Percentiles rank a stretch among this genome's conserved stretches.
phyloP scores from a whole-genome alignment of 345 rosid genomes.

The Corymbia maculata region DNA sequence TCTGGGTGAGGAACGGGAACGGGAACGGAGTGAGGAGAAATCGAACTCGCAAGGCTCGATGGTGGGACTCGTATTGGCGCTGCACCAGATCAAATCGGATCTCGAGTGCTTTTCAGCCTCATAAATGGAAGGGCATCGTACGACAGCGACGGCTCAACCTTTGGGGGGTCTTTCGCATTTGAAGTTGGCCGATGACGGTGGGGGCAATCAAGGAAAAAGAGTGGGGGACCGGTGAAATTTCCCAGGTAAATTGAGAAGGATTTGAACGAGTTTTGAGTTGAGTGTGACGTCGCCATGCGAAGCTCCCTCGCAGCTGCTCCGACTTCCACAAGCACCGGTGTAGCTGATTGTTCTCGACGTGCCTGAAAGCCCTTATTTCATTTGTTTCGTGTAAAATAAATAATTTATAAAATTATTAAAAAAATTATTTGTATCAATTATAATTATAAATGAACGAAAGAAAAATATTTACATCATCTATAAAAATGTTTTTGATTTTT shows the following conservation, averaged over 20 bases:
- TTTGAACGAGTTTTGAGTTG: not conserved
- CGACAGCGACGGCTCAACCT: not conserved
- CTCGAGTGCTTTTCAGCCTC: not conserved
- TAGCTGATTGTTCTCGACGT: not conserved
- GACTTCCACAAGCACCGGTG: not conserved
- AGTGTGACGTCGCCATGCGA: rapidly evolving
- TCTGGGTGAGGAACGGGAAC: not conserved
- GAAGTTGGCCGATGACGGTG: not conserved
- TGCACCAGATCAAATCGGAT: not conserved
- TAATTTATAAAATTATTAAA: not conserved
- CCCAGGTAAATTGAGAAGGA: not conserved
- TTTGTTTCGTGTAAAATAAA: not conserved
- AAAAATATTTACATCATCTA: not conserved
- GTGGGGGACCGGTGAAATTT: not conserved
- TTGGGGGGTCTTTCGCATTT: not conserved
- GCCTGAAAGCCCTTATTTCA: not conserved
- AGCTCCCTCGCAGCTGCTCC: not conserved
- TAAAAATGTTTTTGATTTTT: not conserved
- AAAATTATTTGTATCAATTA: rapidly evolving
- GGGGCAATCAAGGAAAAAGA: not conserved
- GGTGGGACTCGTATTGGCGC: not conserved
- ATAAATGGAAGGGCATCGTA: not conserved
- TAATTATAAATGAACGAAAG: rapidly evolving
- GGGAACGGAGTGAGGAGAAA: not conserved
- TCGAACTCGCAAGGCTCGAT: not conserved